These are phyloP conservation scores for Phylloporus sp. DNA, from an alignment of 768 basidiomycete species.

Conservation along the genomic window DNA sequence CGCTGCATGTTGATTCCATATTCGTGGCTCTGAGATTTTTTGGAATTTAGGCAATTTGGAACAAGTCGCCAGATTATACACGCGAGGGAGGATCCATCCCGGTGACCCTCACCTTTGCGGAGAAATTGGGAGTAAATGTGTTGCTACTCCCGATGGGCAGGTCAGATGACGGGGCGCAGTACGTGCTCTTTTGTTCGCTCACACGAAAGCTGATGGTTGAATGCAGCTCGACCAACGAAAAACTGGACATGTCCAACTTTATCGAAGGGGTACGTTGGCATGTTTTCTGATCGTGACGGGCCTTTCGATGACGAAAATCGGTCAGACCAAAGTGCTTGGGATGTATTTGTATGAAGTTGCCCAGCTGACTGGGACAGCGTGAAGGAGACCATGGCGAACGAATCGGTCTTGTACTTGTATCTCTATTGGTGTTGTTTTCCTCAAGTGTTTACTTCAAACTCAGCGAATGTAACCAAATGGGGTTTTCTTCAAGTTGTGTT, in stretches of 20 bases:
- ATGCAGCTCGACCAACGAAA: slow-evolving; percentile 86
- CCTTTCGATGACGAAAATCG: neutral
- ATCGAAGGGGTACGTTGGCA: slow-evolving; percentile 62
- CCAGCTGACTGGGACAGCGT: slow-evolving; percentile 12
- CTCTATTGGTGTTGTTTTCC: too few species aligned
- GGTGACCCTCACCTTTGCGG: slow-evolving; percentile 90
- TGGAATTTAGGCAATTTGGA: slow-evolving; percentile 46
- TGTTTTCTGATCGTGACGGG: neutral
- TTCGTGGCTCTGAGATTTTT: neutral
- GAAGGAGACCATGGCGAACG: slow-evolving; percentile 4
- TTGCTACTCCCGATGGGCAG: slow-evolving; percentile 89
- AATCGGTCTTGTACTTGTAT: neutral
- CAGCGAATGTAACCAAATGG: slow-evolving; percentile 14
- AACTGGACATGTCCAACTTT: slow-evolving; percentile 87
- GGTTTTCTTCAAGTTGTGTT: neutral
- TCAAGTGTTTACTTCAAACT: slow-evolving; percentile 15
- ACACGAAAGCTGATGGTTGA: neutral
- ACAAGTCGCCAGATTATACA: slow-evolving; percentile 73
- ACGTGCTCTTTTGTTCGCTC: slow-evolving; percentile 29
- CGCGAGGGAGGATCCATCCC: slow-evolving; percentile 95
- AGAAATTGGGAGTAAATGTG: slow-evolving; percentile 82
- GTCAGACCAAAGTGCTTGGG: slow-evolving; percentile 32
- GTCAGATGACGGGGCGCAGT: slow-evolving; percentile 94
- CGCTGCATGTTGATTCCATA: neutral
- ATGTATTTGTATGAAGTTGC: slow-evolving; percentile 32